These are phyloP conservation scores for Tylopilus subfusipes DNA, from an alignment of 768 basidiomycete species.

Conservation along the genomic window DNA sequence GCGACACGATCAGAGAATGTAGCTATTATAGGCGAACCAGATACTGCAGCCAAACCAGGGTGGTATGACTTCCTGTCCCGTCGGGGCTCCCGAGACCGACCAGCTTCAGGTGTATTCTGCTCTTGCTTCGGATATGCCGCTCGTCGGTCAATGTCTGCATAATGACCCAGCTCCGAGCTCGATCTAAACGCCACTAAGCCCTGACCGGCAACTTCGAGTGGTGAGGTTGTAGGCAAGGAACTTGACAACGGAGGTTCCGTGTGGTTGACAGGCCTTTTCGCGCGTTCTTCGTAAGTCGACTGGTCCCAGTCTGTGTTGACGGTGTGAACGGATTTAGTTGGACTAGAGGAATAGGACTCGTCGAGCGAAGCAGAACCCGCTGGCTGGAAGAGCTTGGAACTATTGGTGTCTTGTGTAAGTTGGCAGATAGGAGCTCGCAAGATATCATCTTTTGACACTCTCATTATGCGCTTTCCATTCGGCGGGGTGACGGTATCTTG, in stretches of 20 bases:
- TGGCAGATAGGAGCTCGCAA: slow-evolving; percentile 57
- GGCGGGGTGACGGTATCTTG: slow-evolving; percentile 26
- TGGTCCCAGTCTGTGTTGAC: slow-evolving; percentile 34
- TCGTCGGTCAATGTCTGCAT: slow-evolving; percentile 56
- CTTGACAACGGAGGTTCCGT: slow-evolving; percentile 62
- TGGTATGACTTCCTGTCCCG: slow-evolving; percentile 63
- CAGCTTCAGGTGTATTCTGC: slow-evolving; percentile 52
- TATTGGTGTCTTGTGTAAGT: slow-evolving; percentile 50
- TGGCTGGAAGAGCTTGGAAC: slow-evolving; percentile 58
- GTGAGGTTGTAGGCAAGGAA: slow-evolving; percentile 49
- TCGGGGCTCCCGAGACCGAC: slow-evolving; percentile 47
- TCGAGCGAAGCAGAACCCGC: slow-evolving; percentile 27
- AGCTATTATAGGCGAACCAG: slow-evolving; percentile 41
- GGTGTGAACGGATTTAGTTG: slow-evolving; percentile 50
- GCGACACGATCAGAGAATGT: slow-evolving; percentile 37
- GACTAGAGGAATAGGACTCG: slow-evolving; percentile 45
- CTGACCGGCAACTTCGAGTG: slow-evolving; percentile 36
- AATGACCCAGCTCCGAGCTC: slow-evolving; percentile 81
- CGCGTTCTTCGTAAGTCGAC: slow-evolving; percentile 22
- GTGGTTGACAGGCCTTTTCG: slow-evolving; percentile 43
- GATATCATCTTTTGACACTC: slow-evolving; percentile 60
- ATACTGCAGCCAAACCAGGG: slow-evolving; percentile 49
- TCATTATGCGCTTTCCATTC: slow-evolving; percentile 34
- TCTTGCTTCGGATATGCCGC: slow-evolving; percentile 33
- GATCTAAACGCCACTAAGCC: slow-evolving; percentile 45